These are phyloP conservation scores for Magnusiomyces starmeri DNA, from an alignment of 1,139 yeast genomes.

Conservation along the genomic window DNA sequence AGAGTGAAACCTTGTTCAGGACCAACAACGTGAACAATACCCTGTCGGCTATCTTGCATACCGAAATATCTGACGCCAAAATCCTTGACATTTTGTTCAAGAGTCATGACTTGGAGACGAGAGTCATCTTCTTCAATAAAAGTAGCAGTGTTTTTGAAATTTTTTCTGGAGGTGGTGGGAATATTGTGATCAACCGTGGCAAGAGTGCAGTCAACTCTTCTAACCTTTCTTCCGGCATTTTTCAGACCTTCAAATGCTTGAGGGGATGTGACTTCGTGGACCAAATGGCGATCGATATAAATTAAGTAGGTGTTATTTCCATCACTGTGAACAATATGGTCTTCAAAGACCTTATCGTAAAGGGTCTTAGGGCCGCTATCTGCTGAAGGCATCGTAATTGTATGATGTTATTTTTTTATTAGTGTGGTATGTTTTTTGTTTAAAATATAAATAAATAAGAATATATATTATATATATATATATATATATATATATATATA, in stretches of 20 bases:
- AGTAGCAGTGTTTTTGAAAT: conserved; percentile 65
- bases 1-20: conserved; percentile 98
- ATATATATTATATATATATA: too few species aligned
- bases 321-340: conserved; percentile 85
- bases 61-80: conserved; percentile 90
- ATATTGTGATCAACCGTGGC: conserved; percentile 98
- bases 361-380: conserved; percentile 43
- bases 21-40: conserved; percentile 96
- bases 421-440: too few species aligned
- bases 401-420: background rate
- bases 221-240: conserved; percentile 78
- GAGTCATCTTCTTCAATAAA: conserved; percentile 90
- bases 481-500: too few species aligned
- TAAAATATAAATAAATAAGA: too few species aligned
- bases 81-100: conserved; percentile 85
- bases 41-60: conserved; percentile 89
- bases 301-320: conserved; percentile 79
- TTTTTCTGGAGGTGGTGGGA: conserved; percentile 78
- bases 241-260: conserved; percentile 95
- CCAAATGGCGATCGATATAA: conserved; percentile 92
- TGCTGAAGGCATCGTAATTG: conserved; percentile 23
- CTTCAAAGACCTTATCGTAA: conserved; percentile 93
- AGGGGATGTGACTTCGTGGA: conserved; percentile 97
- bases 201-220: conserved; percentile 90
- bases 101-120: conserved; percentile 81